Base-by-base conservation (phyloP, 192 early-diverging fungal species). In the Thamnidium elegans region DNA sequence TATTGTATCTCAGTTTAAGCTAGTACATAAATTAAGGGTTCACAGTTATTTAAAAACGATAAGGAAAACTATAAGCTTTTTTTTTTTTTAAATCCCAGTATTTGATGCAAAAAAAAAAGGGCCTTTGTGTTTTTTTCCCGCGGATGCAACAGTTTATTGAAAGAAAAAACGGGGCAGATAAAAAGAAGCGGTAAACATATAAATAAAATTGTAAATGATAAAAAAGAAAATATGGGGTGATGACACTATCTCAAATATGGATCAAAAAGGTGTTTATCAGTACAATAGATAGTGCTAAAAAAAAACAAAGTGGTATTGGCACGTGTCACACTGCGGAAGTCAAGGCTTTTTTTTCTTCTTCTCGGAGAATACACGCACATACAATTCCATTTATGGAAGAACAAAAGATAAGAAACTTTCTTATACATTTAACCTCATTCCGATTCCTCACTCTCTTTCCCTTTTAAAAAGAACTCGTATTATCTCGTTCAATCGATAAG, bases 281-380 rank as follows among this genome's bases (percentile, higher is more conserved):
- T 52, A 52, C 19, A 52, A 52, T 26, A 52, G 50, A 52, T 39
- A 39, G 36, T 39, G 4, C 9, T 39, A 39, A 9, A 3, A 9
- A 39, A 39, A 39, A 6, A 10, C 1, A 9, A 9, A 39, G 9
- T 9, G 36, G 5, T 39, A 39, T 10, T 9, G 36, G 36, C 36
- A 39, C 36, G 36, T 39, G 36, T 39, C 36, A 39, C 36, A 39
- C 9, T 39, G 36, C 36, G 36, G 36, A 39, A 39, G 36, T 39
- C 36, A 26, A 19, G 50, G n/a, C 50, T 51, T 51, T 51, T 51
- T 7, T 51, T 51, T n/a, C n/a, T n/a, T n/a, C 26, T 52, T 52
- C 19, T 23, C 19, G 26, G 50, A 23, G 7, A 52, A 21, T 52
- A 19, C 19, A 52, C 19, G 50, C 36, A 39, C 36, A 39, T 39